Conservation (phyloP, 495 filamentous ascomycete genomes). For the Podospora comata region DNA sequence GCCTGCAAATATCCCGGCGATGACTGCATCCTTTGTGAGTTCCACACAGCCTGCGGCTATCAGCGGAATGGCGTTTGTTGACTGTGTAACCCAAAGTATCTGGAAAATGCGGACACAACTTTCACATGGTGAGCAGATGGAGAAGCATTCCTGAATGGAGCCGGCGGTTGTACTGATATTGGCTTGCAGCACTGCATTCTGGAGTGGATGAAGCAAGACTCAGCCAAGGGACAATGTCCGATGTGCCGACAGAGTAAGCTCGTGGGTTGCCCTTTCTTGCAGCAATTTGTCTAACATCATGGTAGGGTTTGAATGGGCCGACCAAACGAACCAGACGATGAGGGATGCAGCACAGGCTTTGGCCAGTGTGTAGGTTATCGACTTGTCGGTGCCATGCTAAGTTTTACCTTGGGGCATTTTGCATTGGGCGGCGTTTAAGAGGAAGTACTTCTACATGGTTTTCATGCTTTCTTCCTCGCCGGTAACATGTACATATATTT, state of each 20-base stretch:
- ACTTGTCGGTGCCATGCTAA: neutral
- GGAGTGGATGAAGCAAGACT: conserved; percentile 93
- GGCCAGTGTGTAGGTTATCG: neutral
- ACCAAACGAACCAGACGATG: conserved; percentile 26
- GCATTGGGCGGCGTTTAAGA: too few species aligned
- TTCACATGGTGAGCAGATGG: conserved; percentile 74
- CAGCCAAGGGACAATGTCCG: conserved; percentile 88
- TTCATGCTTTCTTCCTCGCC: too few species aligned
- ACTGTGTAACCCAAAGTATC: conserved; percentile 57
- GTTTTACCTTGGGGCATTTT: too few species aligned
- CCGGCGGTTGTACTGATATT: neutral
- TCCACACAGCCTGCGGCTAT: neutral
- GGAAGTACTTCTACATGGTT: too few species aligned
- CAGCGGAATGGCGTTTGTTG: neutral
- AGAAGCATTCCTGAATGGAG: too few species aligned
- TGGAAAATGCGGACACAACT: conserved; percentile 94
- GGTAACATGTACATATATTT: too few species aligned
- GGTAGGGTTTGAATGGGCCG: conserved; percentile 67
- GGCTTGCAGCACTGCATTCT: conserved; percentile 78
- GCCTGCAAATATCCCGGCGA: conserved; percentile 98
- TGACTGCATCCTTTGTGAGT: conserved; percentile 84
- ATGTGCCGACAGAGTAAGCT: conserved; percentile 94
- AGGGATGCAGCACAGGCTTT: conserved; percentile 20
- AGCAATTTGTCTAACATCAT: conserved; percentile 1
- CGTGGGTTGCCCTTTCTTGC: neutral